These are phyloP conservation scores for Hevea brasiliensis DNA, from an alignment of 345 rosid species.

Conservation along the genomic window DNA sequence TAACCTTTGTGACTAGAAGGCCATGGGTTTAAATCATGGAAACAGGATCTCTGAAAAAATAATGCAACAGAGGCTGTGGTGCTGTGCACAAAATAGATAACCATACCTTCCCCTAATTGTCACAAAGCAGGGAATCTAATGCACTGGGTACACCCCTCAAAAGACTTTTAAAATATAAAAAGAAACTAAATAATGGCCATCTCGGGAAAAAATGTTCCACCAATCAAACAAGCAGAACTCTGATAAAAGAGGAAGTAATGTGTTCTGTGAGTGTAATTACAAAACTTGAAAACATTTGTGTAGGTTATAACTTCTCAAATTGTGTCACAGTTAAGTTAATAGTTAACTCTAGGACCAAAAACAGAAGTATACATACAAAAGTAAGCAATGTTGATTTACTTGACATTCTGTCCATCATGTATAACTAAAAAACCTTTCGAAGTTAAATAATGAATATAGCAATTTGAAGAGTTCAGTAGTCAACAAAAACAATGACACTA, in stretches of 20 bases:
- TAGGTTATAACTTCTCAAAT: not conserved
- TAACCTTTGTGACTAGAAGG: no score
- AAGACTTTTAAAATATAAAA: not conserved
- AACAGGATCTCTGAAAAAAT: no score
- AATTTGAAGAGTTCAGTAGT: not conserved
- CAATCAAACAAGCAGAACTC: not conserved
- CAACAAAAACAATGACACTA: not conserved
- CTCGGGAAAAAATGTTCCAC: not conserved
- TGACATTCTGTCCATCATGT: not conserved
- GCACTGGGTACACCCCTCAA: no score
- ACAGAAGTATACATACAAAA: not conserved
- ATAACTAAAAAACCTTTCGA: not conserved
- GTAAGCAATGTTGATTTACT: not conserved
- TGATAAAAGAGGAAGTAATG: not conserved
- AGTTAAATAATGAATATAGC: not conserved
- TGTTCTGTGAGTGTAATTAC: no score
- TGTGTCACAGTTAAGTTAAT: not conserved
- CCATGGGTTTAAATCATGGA: no score
- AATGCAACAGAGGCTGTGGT: no score
- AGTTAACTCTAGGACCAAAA: not conserved
- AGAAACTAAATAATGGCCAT: not conserved
- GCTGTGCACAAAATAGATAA: no score
- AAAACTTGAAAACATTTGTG: not conserved
- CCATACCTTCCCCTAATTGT: no score
- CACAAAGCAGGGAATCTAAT: no score